A percentile compares a stretch with the other conserved stretches of the same genome.
phyloP scores from a whole-genome alignment of 108 stramenopile species.

The Stephanodiscus triporus region DNA sequence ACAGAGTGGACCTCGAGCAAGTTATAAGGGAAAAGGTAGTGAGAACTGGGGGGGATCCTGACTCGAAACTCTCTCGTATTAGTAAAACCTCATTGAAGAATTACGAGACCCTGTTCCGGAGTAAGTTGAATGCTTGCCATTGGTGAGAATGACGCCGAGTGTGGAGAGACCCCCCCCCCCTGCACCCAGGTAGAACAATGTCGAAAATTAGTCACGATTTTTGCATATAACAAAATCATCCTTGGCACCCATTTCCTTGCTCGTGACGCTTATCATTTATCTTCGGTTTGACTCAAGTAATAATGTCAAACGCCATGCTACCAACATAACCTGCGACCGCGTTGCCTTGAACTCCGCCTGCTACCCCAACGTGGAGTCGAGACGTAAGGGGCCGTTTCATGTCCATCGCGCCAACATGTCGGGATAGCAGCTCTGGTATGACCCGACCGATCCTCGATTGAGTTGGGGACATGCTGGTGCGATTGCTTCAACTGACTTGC shows the following conservation, averaged over 20 bases:
- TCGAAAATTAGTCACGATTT: not conserved
- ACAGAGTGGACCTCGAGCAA: too few relatives aligned
- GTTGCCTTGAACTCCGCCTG: too few relatives aligned
- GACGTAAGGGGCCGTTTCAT: not conserved
- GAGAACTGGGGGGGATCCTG: not conserved
- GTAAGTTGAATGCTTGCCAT: slow-evolving; percentile 2
- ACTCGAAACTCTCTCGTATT: not conserved
- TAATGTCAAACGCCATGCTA: too few relatives aligned
- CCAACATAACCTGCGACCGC: too few relatives aligned
- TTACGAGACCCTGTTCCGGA: slow-evolving; percentile 6
- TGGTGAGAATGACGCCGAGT: not conserved
- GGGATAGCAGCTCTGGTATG: not conserved
- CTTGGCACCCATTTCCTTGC: too few relatives aligned
- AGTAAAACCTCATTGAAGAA: not conserved
- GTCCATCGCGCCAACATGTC: not conserved
- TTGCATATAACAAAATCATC: too few relatives aligned
- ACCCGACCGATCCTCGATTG: too few relatives aligned
- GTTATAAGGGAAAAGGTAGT: slow-evolving; percentile 9
- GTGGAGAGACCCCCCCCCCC: not conserved
- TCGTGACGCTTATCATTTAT: too few relatives aligned
- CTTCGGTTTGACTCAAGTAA: too few relatives aligned
- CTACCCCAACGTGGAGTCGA: not conserved
- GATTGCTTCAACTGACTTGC: too few relatives aligned
- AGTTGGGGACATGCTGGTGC: too few relatives aligned
- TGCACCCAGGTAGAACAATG: not conserved